Evolutionary conservation across 2,329 filamentous ascomycete species (phyloP).

Genomic region (Ilyonectria sp.): DNA sequence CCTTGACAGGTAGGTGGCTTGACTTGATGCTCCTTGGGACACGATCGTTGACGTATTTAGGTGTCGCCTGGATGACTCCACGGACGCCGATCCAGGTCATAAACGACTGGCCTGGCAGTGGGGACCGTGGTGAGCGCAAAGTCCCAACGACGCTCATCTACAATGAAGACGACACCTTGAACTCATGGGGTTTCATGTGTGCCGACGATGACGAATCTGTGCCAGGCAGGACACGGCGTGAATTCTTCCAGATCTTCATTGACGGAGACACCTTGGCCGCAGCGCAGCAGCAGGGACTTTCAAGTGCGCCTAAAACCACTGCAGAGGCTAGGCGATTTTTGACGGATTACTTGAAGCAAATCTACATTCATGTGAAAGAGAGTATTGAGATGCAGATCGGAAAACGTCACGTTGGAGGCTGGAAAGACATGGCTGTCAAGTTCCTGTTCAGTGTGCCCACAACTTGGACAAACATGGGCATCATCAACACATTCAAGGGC

Average conservation of each 20-base stretch:
- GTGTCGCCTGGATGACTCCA: constrained; percentile 57
- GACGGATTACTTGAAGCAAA: constrained; percentile 63
- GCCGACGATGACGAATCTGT: constrained; percentile 59
- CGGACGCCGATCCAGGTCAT: constrained; percentile 61
- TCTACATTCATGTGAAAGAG: constrained; percentile 65
- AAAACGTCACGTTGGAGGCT: constrained; percentile 54
- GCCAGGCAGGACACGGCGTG: constrained; percentile 54
- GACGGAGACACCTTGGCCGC: constrained; percentile 61
- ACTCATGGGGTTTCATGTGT: constrained; percentile 69
- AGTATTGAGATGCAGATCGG: constrained; percentile 59
- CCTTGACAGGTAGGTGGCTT: constrained; percentile 58
- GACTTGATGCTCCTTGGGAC: background rate
- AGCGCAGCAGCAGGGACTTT: constrained; percentile 60
- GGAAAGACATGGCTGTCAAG: constrained; percentile 62
- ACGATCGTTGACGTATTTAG: constrained; percentile 36
- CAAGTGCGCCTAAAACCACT: constrained; percentile 58
- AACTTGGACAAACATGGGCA: constrained; percentile 66
- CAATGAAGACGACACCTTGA: constrained; percentile 56
- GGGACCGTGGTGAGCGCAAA: constrained; percentile 68
- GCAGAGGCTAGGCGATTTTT: constrained; percentile 63
- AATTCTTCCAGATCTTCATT: constrained; percentile 72
- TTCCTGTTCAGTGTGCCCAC: constrained; percentile 73
- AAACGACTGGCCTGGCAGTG: constrained; percentile 69
- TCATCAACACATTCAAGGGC: constrained; percentile 66
- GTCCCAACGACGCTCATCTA: constrained; percentile 68